Base-by-base conservation (phyloP, 345 rosid species). In the Gossypium ekmanianum region DNA sequence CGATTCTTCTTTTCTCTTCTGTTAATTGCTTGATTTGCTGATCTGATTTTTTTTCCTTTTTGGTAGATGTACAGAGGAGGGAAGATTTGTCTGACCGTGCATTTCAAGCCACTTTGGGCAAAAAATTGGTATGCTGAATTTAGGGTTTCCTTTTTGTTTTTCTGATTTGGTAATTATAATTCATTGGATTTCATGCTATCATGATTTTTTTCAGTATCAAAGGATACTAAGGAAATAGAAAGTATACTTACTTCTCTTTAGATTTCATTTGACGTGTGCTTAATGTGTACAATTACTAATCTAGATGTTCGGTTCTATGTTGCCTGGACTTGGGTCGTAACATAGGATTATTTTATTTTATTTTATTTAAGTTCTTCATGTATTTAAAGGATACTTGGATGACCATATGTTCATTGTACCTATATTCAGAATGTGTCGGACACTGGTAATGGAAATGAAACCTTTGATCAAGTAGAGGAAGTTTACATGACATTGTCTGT, bases 41-140 rank as follows among this genome's bases (percentile, higher is more conserved):
- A 52, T 22, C 41, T 20, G 1, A 9, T 75, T 45, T 54, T 59
- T 43, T 18, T 68, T 34, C 14, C 20, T 22, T 24, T 27, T 75
- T 47, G 56, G 73, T 75, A 91, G 98, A 92, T 92, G 98, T 92
- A 94, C 77, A 87, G 98, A 88, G 98, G 98, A 79, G 98, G 98
- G 81, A 94, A 94, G 97, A 94, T 94, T 61, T 94, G 98, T 77
- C 81, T 94, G 85, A 94, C 98, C n/a, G 89, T 94, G 78, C 98
- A 94, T 83, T 94, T 94, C 85, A 92, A 94, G 91, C 97, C 98
- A 6, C 98, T 94, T 54, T 94, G 98, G 98, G 97, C 98, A 11
- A 94, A 94, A 79, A 92, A 94, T 78, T 84, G 97, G 98, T 94
- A 87, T 12, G 65, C 64, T 59, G 45, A 45, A 44, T 45, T 61